These are phyloP conservation scores for Westerdykella ornata DNA, from an alignment of 2,329 filamentous ascomycete species.

Conservation along the genomic window DNA sequence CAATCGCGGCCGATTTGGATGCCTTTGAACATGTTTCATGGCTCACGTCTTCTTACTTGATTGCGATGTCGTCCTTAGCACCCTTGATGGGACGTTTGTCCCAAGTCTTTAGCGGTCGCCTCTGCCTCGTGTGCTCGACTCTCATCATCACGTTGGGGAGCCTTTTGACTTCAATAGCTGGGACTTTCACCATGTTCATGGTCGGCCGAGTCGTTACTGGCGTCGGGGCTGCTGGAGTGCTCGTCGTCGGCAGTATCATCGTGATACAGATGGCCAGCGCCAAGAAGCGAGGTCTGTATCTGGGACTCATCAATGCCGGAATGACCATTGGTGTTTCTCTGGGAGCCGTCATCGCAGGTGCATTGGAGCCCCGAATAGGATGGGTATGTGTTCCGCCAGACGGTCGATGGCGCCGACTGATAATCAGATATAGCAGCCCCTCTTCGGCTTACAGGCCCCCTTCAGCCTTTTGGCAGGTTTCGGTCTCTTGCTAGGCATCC, in stretches of 20 bases:
- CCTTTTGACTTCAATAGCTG: conserved; percentile 57
- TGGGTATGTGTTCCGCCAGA: conserved; percentile 53
- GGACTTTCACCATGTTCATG: conserved; percentile 57
- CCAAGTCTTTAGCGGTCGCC: conserved; percentile 64
- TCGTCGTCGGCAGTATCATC: conserved; percentile 67
- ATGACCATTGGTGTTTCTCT: conserved; percentile 66
- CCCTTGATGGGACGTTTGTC: conserved; percentile 67
- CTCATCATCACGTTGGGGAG: conserved; percentile 55
- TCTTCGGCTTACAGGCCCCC: conserved; percentile 69
- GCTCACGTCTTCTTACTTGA: conserved; percentile 72
- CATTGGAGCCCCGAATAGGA: conserved; percentile 56
- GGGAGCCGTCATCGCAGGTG: conserved; percentile 64
- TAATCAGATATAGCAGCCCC: conserved; percentile 48
- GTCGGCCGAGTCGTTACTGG: conserved; percentile 62
- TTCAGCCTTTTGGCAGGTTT: conserved; percentile 55
- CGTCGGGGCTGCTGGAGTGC: conserved; percentile 62
- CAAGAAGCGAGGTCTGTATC: conserved; percentile 62
- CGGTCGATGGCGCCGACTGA: neutral
- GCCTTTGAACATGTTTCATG: conserved; percentile 68
- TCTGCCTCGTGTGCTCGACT: conserved; percentile 58
- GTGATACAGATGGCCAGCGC: conserved; percentile 66
- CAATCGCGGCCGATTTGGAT: conserved; percentile 67
- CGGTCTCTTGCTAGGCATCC: conserved; percentile 60
- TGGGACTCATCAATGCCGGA: conserved; percentile 66
- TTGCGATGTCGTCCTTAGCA: conserved; percentile 49